Percentiles rank a stretch among this genome's conserved stretches.
Conservation (phyloP, 768 basidiomycete species). For the Boletus rex-veris region DNA sequence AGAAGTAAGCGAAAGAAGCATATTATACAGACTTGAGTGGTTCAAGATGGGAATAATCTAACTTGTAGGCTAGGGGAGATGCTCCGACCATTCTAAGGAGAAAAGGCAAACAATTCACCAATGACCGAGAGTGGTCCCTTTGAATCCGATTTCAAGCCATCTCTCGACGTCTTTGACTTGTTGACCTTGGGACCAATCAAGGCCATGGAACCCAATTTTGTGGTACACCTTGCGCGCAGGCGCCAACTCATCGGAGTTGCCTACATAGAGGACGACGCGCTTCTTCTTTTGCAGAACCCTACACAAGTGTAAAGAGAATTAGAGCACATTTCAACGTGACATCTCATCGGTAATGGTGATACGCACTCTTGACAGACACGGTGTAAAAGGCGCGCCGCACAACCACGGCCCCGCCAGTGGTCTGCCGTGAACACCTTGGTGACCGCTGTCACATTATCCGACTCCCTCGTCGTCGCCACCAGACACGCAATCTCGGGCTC, state of each 20-base stretch:
- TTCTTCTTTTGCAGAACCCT: conserved; percentile 37
- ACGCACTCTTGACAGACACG: conserved; percentile 50
- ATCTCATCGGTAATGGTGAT: not conserved
- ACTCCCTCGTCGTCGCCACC: conserved; percentile 65
- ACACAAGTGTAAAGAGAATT: not conserved
- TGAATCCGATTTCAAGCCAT: conserved; percentile 21
- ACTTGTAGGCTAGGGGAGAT: not conserved
- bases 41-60: not conserved
- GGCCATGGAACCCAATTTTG: conserved; percentile 23
- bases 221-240: conserved; percentile 22
- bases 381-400: conserved; percentile 59
- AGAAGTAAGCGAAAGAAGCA: not conserved
- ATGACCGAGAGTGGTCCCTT: conserved; percentile 10
- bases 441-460: conserved; percentile 53
- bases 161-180: conserved; percentile 13
- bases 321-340: no score
- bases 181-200: not conserved
- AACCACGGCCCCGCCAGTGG: conserved; percentile 48
- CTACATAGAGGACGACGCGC: conserved; percentile 57
- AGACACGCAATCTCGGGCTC: conserved; percentile 54
- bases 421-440: conserved; percentile 70
- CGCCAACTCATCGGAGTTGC: conserved; percentile 22
- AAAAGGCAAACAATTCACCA: conserved; percentile 7
- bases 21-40: not conserved
- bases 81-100: not conserved